These are phyloP conservation scores for Pseudozyma flocculosa DNA, from an alignment of 1,284 basidiomycete genomes.

Conservation along the genomic window DNA sequence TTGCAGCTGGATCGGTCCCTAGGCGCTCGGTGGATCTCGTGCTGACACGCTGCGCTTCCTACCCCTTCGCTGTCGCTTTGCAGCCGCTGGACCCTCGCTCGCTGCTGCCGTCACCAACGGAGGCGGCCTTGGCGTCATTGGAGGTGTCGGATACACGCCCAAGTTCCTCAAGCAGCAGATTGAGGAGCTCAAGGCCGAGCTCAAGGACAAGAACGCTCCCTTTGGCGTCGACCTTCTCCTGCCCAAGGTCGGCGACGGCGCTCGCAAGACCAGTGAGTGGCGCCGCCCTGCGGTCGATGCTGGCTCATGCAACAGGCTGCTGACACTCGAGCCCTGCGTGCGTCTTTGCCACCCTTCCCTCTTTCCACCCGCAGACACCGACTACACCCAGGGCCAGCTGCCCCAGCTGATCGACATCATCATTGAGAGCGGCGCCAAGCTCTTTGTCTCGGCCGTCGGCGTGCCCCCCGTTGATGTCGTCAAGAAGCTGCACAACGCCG, in stretches of 20 bases:
- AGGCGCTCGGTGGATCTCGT: too few species aligned
- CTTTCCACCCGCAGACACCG: slow-evolving; percentile 16
- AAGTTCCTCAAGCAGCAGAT: slow-evolving; percentile 27
- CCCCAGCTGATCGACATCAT: slow-evolving; percentile 48
- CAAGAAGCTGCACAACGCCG: slow-evolving; percentile 42
- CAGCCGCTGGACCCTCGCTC: slow-evolving; percentile 42
- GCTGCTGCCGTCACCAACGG: slow-evolving; percentile 51
- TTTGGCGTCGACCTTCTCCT: slow-evolving; percentile 52
- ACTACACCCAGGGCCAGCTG: slow-evolving; percentile 47
- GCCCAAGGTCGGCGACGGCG: slow-evolving; percentile 49
- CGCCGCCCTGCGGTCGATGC: too few species aligned
- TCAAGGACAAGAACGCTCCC: slow-evolving; percentile 50
- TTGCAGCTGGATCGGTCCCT: too few species aligned
- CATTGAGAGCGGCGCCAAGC: slow-evolving; percentile 45
- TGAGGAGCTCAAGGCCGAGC: slow-evolving; percentile 29
- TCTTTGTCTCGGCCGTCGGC: slow-evolving; percentile 53
- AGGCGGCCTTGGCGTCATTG: slow-evolving; percentile 51
- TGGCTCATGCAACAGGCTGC: too few species aligned
- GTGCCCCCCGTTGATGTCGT: slow-evolving; percentile 48
- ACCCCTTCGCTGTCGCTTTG: too few species aligned
- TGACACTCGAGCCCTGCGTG: neutral
- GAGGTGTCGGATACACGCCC: slow-evolving; percentile 48
- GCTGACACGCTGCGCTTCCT: too few species aligned
- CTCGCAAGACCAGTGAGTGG: slow-evolving; percentile 43
- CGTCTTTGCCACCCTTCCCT: neutral